These are phyloP conservation scores for Russula virescens DNA, from an alignment of 768 basidiomycete species.

Conservation along the genomic window DNA sequence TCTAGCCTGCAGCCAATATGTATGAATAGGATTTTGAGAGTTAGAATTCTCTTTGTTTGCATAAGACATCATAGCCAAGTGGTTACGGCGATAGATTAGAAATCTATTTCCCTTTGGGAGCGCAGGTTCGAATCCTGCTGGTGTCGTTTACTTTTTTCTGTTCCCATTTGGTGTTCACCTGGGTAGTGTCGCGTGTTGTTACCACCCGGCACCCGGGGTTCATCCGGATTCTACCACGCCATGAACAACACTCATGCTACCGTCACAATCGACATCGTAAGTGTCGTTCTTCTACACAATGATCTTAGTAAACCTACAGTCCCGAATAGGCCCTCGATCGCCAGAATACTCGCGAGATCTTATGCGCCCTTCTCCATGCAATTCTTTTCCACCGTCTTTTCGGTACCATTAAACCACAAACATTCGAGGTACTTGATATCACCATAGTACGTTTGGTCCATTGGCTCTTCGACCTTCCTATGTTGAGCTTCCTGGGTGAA, in stretches of 20 bases:
- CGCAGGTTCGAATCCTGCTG: conserved; percentile 44
- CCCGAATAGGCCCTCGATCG: conserved; percentile 60
- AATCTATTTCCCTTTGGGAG: conserved; percentile 36
- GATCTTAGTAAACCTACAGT: neutral
- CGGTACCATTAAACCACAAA: conserved; percentile 70
- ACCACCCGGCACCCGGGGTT: no score
- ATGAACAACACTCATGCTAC: conserved; percentile 34
- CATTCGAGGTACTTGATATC: conserved; percentile 75
- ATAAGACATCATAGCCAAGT: conserved; percentile 63
- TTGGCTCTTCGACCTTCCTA: neutral
- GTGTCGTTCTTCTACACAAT: neutral
- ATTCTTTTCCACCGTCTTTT: conserved; percentile 82
- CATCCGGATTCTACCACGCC: neutral
- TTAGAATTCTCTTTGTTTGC: no score
- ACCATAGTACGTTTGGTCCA: conserved; percentile 61
- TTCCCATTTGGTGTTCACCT: no score
- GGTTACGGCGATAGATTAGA: conserved; percentile 73
- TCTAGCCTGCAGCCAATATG: no score
- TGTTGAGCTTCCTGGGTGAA: neutral
- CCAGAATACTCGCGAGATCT: conserved; percentile 63
- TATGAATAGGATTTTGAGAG: no score
- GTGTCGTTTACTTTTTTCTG: conserved; percentile 29
- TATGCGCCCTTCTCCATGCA: conserved; percentile 71
- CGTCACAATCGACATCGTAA: conserved; percentile 47
- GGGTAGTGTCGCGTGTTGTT: no score